Evolutionary conservation across 2,329 filamentous ascomycete genomes (phyloP), one percentile per base, ranked within the genome.

Genomic region (Pseudogymnoascus sp.): DNA sequence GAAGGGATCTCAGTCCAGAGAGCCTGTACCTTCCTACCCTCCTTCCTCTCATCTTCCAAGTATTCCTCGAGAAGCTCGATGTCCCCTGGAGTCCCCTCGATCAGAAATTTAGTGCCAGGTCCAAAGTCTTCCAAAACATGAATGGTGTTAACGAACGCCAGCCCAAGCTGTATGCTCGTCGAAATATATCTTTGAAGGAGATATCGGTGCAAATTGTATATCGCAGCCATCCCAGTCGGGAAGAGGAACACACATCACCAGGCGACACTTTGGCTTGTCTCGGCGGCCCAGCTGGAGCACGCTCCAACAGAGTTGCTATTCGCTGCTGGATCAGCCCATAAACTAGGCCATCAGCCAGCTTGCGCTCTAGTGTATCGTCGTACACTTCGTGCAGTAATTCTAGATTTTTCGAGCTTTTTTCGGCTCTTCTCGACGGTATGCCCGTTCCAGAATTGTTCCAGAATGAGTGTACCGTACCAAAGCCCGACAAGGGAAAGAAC

Each of bases 81-180:
- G 1, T 78, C 77, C 0, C 72, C 66, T 3, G 73, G 71, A 31
- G 76, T 75, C n/a, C 79, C 76, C 3, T 68, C 69, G 12, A 78
- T 79, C 63, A 82, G 78, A 63, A 82, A 79, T 70, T 79, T 79
- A 66, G 76, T 76, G 2, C 73, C 73, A 0, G 75, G 71, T 3
- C 69, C 69, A 63, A 69, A 71, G 64, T 82, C 77, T 62, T 82
- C 74, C 33, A 79, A 72, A n/a, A 83, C 66, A 37, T 79, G 75
- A 37, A 77, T 76, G 0, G 80, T 82, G 64, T 75, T 78, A 66
- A 81, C 77, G 67, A 84, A 85, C 2, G 79, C 72, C n/a, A 80
- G 72, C 6, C 82, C 82, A 25, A 84, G 74, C 11, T 80, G 71
- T 5, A 79, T 75, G 4, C 76, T 73, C 35, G 72, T 74, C 2